Evolutionary conservation across 1,284 basidiomycete genomes (phyloP), one percentile per base, ranked within the genome.

Genomic region (Paramarasmius palmivorus): DNA sequence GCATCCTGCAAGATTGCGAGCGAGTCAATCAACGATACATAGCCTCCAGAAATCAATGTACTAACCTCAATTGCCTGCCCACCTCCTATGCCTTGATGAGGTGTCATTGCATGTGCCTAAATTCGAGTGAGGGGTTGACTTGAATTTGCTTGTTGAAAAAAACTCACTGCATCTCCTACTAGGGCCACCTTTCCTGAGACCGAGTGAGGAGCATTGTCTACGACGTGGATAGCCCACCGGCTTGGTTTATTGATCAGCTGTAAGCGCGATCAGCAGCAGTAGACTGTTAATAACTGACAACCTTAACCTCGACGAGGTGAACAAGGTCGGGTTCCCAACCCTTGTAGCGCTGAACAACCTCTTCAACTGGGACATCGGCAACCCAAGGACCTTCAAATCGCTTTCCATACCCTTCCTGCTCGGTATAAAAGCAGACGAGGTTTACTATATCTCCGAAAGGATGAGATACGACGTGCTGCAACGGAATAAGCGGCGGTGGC

Each of bases 211-310:
- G 77, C 59, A 9, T 67, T 62, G 10, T 64, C 58, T 0, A 76
- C 58, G 32, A 72, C 68, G 51, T 77, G 75, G 8, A 79, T 66
- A 0, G 75, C 75, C 76, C 76, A 79, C 35, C 69, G 66, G 32
- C 58, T 68, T 2, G 70, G 68, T 20, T 68, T 67, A 15, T 68
- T 64, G 29, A 72, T 65, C 45, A 63, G 65, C 59, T 58, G 34
- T n/a, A 14, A 40, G 39, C n/a, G n/a, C n/a, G n/a, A n/a, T n/a
- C 7, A 8, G 22, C 7, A 32, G 17, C 36, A 15, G 20, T 38
- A 35, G 45, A n/a, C 20, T 36, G 15, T 36, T 32, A 15, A 46
- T 15, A 17, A 50, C 8, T 35, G 26, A 55, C 3, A 50, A 26
- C 19, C n/a, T n/a, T n/a, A n/a, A 71, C 69, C 56, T 65, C 25